phyloP scores from a whole-genome alignment of 2,329 filamentous ascomycete genomes.

The Penicillium janthinellum region DNA sequence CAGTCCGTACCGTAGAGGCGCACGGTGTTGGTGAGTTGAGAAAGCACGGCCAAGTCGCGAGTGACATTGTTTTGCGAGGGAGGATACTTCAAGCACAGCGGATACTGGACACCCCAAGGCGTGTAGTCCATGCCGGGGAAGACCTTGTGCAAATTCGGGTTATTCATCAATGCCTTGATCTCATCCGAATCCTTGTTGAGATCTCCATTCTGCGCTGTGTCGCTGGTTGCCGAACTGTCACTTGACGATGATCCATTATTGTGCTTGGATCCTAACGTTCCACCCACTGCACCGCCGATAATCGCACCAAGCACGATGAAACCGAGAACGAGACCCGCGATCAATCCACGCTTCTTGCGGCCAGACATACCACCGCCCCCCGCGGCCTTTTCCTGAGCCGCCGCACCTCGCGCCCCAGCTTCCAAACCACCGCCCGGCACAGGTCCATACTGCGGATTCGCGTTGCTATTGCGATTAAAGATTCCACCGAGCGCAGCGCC shows the following conservation, averaged over 20 bases:
- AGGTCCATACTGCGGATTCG: constrained; percentile 57
- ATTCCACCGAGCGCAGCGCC: constrained; percentile 48
- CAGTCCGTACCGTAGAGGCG: constrained; percentile 94
- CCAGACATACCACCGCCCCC: constrained; percentile 62
- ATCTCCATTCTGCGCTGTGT: constrained; percentile 66
- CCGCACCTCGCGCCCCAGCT: constrained; percentile 35
- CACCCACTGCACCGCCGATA: constrained; percentile 72
- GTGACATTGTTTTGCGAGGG: constrained; percentile 95
- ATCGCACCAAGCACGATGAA: constrained; percentile 70
- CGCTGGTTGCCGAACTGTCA: constrained; percentile 60
- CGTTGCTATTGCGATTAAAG: constrained; percentile 45
- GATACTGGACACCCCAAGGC: constrained; percentile 86
- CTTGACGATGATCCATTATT: constrained; percentile 41
- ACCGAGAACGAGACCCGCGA: constrained; percentile 66
- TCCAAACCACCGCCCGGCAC: constrained; percentile 45
- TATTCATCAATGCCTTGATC: constrained; percentile 80
- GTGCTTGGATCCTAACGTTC: constrained; percentile 61
- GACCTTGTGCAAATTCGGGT: constrained; percentile 81
- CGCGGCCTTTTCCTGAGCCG: constrained; percentile 59
- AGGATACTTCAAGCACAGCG: constrained; percentile 73
- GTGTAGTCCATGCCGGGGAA: constrained; percentile 97
- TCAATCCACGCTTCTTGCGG: constrained; percentile 69
- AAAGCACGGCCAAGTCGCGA: constrained; percentile 84
- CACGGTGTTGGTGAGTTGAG: constrained; percentile 83
- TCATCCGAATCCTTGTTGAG: constrained; percentile 73